Base-by-base conservation (phyloP, 352 stramenopile genomes). In the Thalassiosira delicatula region DNA sequence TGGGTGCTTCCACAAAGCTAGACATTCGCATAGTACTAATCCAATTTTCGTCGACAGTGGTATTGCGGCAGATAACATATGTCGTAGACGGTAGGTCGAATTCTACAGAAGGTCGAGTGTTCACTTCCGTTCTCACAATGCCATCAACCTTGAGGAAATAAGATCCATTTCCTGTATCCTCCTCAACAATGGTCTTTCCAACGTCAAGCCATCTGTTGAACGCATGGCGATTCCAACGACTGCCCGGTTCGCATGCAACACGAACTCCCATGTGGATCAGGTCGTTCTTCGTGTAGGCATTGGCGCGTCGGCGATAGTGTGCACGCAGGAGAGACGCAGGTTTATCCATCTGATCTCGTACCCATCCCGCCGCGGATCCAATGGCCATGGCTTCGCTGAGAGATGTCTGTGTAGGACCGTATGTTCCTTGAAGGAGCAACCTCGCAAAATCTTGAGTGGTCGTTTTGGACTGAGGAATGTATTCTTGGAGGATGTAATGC, bases 181-280 rank as follows among this genome's bases (percentile, higher is more conserved):
- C 75, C 57, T 78, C 68, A 2, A 67, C 54, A 56, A 87, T 81
- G 1, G 53, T 84, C 75, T 84, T 87, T 53, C 80, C 80, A 54
- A 87, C 63, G 59, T 87, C 80, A 44, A 72, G 30, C 59, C 63
- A 83, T 27, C 79, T 27, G 35, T 80, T 83, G 46, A 86, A 86
- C 29, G 79, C 79, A 59, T 70, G 23, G 37, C 73, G 49, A 53
- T 83, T 83, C 79, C 79, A 86, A 21, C 79, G 63, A 49, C 66
- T 80, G 3, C 79, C 79, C 0, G 32, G 29, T 56, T 86, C 79
- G 63, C 79, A 86, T 8, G 72, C 79, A 59, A 72, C 23, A 57
- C 73, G 49, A 19, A 33, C 62, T 40, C 49, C 72, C 37, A 72
- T 51, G 21, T 75, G 49, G 25, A 83, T n/a, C 23, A 83, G 33